Percentiles rank a stretch among this genome's conserved stretches.
Evolutionary conservation across 2,329 filamentous ascomycete species (phyloP).

Genomic region (Xylaria sp.): DNA sequence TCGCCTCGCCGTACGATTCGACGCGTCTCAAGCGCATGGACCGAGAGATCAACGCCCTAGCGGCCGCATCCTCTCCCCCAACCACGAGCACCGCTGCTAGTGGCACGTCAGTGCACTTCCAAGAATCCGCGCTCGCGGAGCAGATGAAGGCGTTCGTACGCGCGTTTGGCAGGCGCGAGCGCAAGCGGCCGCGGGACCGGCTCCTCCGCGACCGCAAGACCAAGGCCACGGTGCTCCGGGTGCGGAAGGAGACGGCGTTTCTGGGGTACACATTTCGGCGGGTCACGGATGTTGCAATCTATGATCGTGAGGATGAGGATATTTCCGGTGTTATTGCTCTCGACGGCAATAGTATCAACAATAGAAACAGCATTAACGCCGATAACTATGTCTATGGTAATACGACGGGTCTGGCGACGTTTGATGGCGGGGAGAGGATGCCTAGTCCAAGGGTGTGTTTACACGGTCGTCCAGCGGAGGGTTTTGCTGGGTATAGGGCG

Average conservation of each 20-base stretch:
- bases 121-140: conserved; percentile 45
- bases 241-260: conserved; percentile 86
- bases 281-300: conserved; percentile 38
- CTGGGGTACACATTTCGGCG: conserved; percentile 88
- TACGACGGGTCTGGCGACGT: conserved; percentile 5
- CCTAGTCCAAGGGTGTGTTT: neutral
- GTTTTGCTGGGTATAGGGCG: neutral
- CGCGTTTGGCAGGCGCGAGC: conserved; percentile 70
- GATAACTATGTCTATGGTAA: neutral
- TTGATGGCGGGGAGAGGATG: conserved; percentile 21
- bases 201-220: conserved; percentile 78
- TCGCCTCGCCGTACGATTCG: conserved; percentile 62
- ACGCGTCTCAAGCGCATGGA: conserved; percentile 62
- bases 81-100: neutral
- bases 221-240: conserved; percentile 75
- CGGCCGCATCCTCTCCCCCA: conserved; percentile 46
- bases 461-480: conserved; percentile 13
- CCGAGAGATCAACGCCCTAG: conserved; percentile 57
- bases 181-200: conserved; percentile 84
- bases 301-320: neutral
- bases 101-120: neutral
- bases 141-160: conserved; percentile 62
- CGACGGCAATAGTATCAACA: neutral
- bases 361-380: neutral
- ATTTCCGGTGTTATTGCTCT: too few relatives aligned